Conservation (phyloP, 148 eudicot genomes). For the Chenopodium suecicum region DNA sequence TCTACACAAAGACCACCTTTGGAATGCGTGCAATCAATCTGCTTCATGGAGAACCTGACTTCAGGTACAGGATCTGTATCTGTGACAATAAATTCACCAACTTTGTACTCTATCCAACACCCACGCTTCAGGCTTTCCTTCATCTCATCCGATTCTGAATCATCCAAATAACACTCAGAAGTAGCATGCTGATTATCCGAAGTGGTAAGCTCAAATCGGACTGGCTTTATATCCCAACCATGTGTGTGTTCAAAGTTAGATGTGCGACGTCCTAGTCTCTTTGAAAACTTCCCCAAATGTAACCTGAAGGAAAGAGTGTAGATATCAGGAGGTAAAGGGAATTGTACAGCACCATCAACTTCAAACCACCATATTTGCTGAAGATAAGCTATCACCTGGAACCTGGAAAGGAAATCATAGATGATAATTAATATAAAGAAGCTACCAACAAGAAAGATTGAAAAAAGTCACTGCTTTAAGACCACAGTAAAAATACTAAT, state of each 20-base stretch:
- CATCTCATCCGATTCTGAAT: conserved; percentile 46
- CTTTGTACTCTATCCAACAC: conserved; percentile 85
- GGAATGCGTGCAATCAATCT: conserved; percentile 97
- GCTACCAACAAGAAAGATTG: neutral
- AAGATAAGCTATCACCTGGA: conserved; percentile 76
- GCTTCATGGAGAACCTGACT: conserved; percentile 85
- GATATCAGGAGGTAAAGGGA: conserved; percentile 73
- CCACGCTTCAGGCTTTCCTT: conserved; percentile 76
- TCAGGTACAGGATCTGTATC: conserved; percentile 56
- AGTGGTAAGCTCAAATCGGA: conserved; percentile 74
- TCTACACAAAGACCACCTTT: conserved; percentile 98
- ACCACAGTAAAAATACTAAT: neutral
- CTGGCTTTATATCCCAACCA: conserved; percentile 94
- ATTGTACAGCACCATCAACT: conserved; percentile 66
- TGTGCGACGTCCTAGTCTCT: conserved; percentile 81
- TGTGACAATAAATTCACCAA: conserved; percentile 69
- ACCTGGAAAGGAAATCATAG: conserved; percentile 40
- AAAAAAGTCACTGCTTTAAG: neutral
- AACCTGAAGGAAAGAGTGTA: conserved; percentile 77
- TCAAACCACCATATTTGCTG: conserved; percentile 99
- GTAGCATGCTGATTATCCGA: conserved; percentile 78
- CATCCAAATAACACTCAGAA: conserved; percentile 68
- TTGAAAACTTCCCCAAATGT: conserved; percentile 79
- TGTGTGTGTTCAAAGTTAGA: conserved; percentile 85
- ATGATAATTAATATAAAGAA: neutral